Evolutionary conservation across 2,329 filamentous ascomycete genomes (phyloP).

Genomic region (Rasamsonia emersonii): DNA sequence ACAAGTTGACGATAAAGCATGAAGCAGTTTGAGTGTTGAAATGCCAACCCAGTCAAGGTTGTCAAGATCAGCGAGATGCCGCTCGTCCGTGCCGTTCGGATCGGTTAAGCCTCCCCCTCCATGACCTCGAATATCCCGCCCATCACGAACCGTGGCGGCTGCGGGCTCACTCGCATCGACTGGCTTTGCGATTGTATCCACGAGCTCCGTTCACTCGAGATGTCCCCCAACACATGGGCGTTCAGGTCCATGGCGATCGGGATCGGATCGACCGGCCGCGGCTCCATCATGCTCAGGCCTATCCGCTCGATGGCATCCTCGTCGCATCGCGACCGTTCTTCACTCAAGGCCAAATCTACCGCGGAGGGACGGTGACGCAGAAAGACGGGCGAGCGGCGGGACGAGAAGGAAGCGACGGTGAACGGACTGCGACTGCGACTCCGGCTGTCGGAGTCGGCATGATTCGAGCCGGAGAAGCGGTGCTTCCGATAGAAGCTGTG

Average conservation of each 20-base stretch:
- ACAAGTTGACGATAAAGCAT: too few species aligned
- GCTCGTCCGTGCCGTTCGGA: too few species aligned
- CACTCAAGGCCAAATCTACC: conserved; percentile 35
- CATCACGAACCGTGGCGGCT: conserved; percentile 34
- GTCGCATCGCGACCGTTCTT: conserved; percentile 32
- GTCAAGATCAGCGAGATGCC: too few species aligned
- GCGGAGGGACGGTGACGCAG: conserved; percentile 35
- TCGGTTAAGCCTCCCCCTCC: conserved; percentile 32
- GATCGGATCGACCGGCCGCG: conserved; percentile 32
- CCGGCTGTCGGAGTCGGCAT: conserved; percentile 11
- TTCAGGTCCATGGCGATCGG: conserved; percentile 17
- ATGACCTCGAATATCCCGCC: conserved; percentile 41
- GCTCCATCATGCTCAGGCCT: conserved; percentile 37
- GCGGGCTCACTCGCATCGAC: conserved; percentile 7
- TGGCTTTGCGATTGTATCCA: conserved; percentile 6
- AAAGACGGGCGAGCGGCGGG: conserved; percentile 22
- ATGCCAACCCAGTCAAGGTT: too few species aligned
- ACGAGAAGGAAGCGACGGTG: conserved; percentile 15
- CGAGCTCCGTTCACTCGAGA: conserved; percentile 9
- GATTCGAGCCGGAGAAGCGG: conserved; percentile 14
- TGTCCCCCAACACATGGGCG: conserved; percentile 11
- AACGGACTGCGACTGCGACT: conserved; percentile 22
- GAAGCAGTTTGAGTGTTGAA: too few species aligned
- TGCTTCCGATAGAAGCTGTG: conserved; percentile 16
- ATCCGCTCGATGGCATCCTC: conserved; percentile 30